Percentiles rank a stretch among this genome's conserved stretches.
Conservation (phyloP, 2,329 filamentous ascomycete genomes). For the Arthrinium puccinioides region DNA sequence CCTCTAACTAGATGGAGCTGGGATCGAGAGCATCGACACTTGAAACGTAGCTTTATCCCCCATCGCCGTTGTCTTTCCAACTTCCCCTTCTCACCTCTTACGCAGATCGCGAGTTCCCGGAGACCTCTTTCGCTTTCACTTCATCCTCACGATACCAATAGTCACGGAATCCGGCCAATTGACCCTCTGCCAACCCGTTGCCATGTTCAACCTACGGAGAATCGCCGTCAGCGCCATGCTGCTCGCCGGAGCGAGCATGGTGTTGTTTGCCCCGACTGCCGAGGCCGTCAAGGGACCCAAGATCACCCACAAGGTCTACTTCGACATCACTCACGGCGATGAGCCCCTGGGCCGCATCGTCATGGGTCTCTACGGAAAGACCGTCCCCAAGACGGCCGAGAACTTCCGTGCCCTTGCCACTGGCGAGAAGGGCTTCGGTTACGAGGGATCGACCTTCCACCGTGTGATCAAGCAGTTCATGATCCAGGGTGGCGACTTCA, state of each 20-base stretch:
- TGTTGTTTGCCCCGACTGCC: constrained; percentile 68
- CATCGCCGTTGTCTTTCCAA: not conserved
- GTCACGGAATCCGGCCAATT: constrained; percentile 3
- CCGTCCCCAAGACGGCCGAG: constrained; percentile 72
- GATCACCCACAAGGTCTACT: constrained; percentile 93
- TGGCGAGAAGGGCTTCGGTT: constrained; percentile 73
- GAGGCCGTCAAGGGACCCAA: constrained; percentile 80
- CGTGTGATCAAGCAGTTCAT: constrained; percentile 90
- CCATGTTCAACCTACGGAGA: constrained; percentile 71
- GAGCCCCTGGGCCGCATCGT: constrained; percentile 67
- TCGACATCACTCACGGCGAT: constrained; percentile 74
- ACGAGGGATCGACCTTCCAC: constrained; percentile 80
- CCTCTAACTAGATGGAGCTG: too few relatives aligned
- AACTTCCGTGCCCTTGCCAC: constrained; percentile 86
- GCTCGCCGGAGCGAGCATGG: constrained; percentile 66
- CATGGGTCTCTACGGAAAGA: constrained; percentile 82
- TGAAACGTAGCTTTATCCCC: constrained; percentile 6
- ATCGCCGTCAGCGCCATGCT: constrained; percentile 66
- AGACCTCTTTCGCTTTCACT: constrained; percentile 4
- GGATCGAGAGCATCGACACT: not conserved
- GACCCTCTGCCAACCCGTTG: constrained; percentile 7
- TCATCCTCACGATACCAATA: too few relatives aligned
- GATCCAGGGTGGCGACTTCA: constrained; percentile 96
- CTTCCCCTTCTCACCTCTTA: constrained; percentile 1
- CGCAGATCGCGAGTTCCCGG: constrained; percentile 3